Evolutionary conservation across 176 grass and related monocot genomes (phyloP), one percentile per base, ranked within the genome.

Genomic region (Lolium rigidum): DNA sequence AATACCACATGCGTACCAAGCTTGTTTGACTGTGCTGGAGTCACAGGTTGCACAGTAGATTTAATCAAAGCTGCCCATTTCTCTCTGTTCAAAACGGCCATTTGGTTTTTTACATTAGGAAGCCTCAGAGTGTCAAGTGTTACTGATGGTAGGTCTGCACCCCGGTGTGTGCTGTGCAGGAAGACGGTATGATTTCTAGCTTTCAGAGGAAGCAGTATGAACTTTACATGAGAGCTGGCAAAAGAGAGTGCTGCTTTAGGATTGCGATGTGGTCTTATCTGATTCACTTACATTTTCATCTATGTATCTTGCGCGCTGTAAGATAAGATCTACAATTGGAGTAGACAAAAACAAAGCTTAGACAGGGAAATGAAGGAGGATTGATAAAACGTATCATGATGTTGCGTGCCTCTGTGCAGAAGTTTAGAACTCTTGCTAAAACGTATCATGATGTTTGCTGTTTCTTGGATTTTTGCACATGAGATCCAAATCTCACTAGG

Each of bases 131-230:
- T 63, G 4, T 37, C 2, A 47, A 25, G 47, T 9, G 7, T 16
- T 75, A 20, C 44, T 37, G 5, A 21, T 70, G 25, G 24, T 70
- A 70, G 70, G 20, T 56, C 31, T 83, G 52, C 86, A 78, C 28
- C 41, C 49, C 41, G 20, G 52, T 48, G 31, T 3, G 25, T 68
- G 48, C 25, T 10, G 38, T 78, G 18, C 51, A 73, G 3, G 9
- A 82, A 68, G 3, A 69, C 56, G 20, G 0, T 31, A 58, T 3
- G 48, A 8, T 85, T 76, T 85, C 59, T 85, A 76, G 58, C 39
- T 85, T 75, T 12, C 18, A 85, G n/a, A 66, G 18, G 47, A 85
- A 76, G 35, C 76, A 76, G 46, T 80, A 49, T 74, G 55, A 72
- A 20, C 49, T 58, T 76, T 50, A 51, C 50, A 11, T 81, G 10